Base-by-base conservation (phyloP, 768 basidiomycete genomes). In the Termitomyces sp. region DNA sequence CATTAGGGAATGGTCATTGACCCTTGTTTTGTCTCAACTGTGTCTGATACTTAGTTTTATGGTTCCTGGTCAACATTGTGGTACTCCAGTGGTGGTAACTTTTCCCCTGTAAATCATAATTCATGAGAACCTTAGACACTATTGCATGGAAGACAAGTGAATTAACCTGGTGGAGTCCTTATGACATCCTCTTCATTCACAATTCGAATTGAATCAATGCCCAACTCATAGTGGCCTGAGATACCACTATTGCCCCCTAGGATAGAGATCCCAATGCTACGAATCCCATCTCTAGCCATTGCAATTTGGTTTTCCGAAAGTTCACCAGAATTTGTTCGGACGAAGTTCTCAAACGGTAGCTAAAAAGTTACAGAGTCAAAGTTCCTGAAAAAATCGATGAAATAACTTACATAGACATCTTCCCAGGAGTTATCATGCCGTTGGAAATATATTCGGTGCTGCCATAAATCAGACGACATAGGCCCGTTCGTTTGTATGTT, bases 401-500 rank as follows among this genome's bases (percentile, higher is more conserved):
- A n/a, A 50, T 8, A 27, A 79, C 86, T 63, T 61, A 91, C 92
- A 65, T 86, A 86, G 16, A 95, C 69, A 64, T 92, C 86, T 68
- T 94, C 89, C 93, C 93, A 95, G 4, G 76, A 73, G 25, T 83
- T 80, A 56, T 86, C 81, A 27, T 76, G 73, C 54, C 82, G 79
- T 49, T 79, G 76, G 68, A 95, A 90, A 71, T 83, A 91, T n/a
- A 98, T 76, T 34, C 92, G 82, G 63, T 98, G 95, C 67, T 97
- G 96, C 87, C 91, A 98, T n/a, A 98, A 75, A 68, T 96, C 93
- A 37, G 85, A 88, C 49, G 85, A 81, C 48, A 90, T 77, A 43
- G 84, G 79, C 0, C 90, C 89, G 51, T 93, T 89, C 2, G 94
- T 96, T 69, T 97, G 95, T 45, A 98, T 75, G 72, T 98, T 98